Evolutionary conservation across 106 monocot species (phyloP).

Genomic region (Acorus gramineus): DNA sequence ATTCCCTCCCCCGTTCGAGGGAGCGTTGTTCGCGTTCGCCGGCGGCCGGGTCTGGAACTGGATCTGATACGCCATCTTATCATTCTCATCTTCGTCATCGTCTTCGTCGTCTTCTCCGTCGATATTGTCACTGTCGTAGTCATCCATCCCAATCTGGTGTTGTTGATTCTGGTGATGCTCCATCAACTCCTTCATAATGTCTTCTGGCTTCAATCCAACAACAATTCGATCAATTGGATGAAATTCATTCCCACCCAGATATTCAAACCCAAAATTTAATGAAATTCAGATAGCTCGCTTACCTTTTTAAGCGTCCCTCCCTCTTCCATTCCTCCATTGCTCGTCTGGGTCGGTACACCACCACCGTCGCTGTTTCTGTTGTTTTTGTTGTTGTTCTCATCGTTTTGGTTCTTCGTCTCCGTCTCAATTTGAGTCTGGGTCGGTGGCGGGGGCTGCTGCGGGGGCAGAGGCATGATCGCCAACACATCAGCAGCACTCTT

Average conservation of each 20-base stretch:
- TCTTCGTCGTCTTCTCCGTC: conserved; percentile 38
- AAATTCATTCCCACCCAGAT: no score
- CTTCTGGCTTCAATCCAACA: conserved; percentile 66
- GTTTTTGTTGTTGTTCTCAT: neutral
- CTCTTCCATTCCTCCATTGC: conserved; percentile 23
- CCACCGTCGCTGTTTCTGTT: neutral
- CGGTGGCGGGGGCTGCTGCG: conserved; percentile 1
- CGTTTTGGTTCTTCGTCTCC: neutral
- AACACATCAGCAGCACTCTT: no score
- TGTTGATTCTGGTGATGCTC: conserved; percentile 11
- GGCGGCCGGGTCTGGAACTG: conserved; percentile 37
- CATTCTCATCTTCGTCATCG: conserved; percentile 26
- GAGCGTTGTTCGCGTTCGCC: conserved; percentile 5
- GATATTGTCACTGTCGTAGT: conserved; percentile 20
- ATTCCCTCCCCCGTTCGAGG: conserved; percentile 4
- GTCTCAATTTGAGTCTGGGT: neutral
- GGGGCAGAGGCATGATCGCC: neutral
- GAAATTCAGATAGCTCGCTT: neutral
- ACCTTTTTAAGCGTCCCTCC: conserved; percentile 30
- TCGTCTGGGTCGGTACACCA: conserved; percentile 4
- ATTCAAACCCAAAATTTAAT: no score
- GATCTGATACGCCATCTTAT: conserved; percentile 51
- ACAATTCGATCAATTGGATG: neutral
- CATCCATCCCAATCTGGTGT: conserved; percentile 3
- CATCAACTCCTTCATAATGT: conserved; percentile 53